Evolutionary conservation across 2,329 filamentous ascomycete genomes (phyloP).

Genomic region (Alternaria conjuncta): DNA sequence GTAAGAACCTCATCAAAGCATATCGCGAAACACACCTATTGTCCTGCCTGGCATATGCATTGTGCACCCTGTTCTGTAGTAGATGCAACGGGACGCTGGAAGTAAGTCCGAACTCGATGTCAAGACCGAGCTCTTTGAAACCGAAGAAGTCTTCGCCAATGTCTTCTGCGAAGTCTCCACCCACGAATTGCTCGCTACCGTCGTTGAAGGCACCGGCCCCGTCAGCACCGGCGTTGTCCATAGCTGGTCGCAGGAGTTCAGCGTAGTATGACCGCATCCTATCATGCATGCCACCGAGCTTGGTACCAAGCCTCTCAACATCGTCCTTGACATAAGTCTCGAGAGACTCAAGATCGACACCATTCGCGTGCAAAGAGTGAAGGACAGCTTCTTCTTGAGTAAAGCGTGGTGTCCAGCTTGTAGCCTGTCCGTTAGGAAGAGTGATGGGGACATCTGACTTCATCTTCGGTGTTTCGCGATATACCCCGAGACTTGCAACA

Average conservation of each 20-base stretch:
- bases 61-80: conserved; percentile 88
- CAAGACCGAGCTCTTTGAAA: conserved; percentile 92
- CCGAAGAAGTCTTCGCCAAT: conserved; percentile 99
- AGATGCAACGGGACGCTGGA: conserved; percentile 93
- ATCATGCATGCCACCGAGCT: conserved; percentile 85
- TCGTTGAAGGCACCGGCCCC: conserved; percentile 93
- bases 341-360: conserved; percentile 78
- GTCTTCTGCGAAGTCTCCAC: conserved; percentile 96
- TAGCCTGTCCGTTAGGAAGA: conserved; percentile 35
- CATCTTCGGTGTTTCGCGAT: conserved; percentile 81
- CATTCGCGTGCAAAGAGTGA: conserved; percentile 84
- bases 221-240: conserved; percentile 78
- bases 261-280: conserved; percentile 91
- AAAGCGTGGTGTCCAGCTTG: conserved; percentile 70
- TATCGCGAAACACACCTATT: conserved; percentile 55
- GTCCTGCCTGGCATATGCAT: conserved; percentile 79
- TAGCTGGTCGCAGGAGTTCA: conserved; percentile 89
- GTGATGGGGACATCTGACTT: conserved; percentile 54
- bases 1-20: conserved; percentile 4
- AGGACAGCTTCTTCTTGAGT: conserved; percentile 85
- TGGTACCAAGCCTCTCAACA: conserved; percentile 81
- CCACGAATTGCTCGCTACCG: conserved; percentile 94
- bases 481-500: conserved; percentile 77
- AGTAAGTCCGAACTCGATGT: conserved; percentile 87
- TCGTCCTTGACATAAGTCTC: conserved; percentile 93